A percentile compares a stretch with the other conserved stretches of the same genome.
These are phyloP conservation scores for Dalbergia cochinchinensis DNA, from an alignment of 306 rosid genomes.

Conservation along the genomic window DNA sequence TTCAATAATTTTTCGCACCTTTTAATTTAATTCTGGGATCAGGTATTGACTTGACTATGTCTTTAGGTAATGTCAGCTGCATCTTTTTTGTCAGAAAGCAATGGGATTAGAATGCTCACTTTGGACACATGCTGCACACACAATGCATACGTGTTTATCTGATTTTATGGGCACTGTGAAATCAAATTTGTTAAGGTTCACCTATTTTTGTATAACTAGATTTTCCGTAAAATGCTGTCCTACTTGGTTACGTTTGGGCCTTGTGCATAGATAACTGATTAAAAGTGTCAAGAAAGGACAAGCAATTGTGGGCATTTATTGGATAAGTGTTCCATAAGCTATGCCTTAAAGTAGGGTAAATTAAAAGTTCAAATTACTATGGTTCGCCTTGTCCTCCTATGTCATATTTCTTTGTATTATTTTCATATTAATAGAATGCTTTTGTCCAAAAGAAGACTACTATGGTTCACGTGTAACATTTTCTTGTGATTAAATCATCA, in stretches of 20 bases:
- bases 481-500: slow-evolving; percentile 37
- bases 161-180: slow-evolving; percentile 28
- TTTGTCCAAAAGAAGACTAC: neutral
- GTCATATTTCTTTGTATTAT: neutral
- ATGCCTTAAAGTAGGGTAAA: slow-evolving; percentile 15
- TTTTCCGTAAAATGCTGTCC: slow-evolving; percentile 32
- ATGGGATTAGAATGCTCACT: neutral
- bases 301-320: neutral
- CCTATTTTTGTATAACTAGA: slow-evolving; percentile 15
- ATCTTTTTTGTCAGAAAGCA: neutral
- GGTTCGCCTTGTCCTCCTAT: slow-evolving; percentile 7
- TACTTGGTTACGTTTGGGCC: neutral
- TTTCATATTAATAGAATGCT: neutral
- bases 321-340: slow-evolving; percentile 22
- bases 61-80: neutral
- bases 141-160: neutral
- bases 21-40: slow-evolving; percentile 12
- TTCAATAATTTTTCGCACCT: neutral
- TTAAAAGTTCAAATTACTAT: slow-evolving; percentile 14
- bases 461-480: slow-evolving; percentile 32
- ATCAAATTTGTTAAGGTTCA: slow-evolving; percentile 24
- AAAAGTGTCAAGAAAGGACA: slow-evolving; percentile 23
- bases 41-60: neutral
- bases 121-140: neutral
- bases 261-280: neutral